Base-by-base conservation (phyloP, 1,284 basidiomycete genomes). In the Meira nashicola region DNA sequence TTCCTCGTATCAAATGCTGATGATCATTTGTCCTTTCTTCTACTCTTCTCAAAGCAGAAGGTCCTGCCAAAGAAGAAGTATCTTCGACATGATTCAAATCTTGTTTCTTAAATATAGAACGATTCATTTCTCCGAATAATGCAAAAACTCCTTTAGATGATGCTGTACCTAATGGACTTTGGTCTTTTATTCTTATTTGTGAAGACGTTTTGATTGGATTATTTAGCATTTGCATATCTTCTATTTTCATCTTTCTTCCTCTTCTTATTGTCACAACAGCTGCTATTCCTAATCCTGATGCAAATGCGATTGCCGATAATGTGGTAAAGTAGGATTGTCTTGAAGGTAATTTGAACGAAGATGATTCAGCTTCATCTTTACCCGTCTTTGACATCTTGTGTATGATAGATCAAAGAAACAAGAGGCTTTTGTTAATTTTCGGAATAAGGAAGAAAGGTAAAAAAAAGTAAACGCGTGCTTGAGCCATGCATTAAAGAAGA, bases 81-180 rank as follows among this genome's bases (percentile, higher is more conserved):
- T 48, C 46, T 25, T 48, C 46, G 4, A 15, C 14, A 23, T 23
- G 12, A 3, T 25, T 2, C 15, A 17, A 23, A 37, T 33, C 50
- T 39, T 53, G 12, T 38, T 28, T 38, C 5, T 33, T 15, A 38
- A 53, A 53, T 3, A 23, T 33, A 2, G 50, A 17, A 14, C 38
- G 12, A 39, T 53, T 53, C 50, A 53, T 53, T 33, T 53, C 50
- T 3, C 28, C 19, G 17, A 53, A 53, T 15, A 53, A 33, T 4
- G 50, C 17, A 38, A 53, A 12, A 2, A 33, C 21, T 14, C 50
- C 50, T 23, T 38, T n/a, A 5, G 46, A 48, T 5, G 46, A 19
- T 8, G 46, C 46, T 2, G 6, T 15, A 3, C 46, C 46, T 6
- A 19, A 6, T 12, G 12, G 17, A 19, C 23, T 25, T 23, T 21